Evolutionary conservation across 805 yeast species (phyloP).

Genomic region (Sungouiella thailandica): DNA sequence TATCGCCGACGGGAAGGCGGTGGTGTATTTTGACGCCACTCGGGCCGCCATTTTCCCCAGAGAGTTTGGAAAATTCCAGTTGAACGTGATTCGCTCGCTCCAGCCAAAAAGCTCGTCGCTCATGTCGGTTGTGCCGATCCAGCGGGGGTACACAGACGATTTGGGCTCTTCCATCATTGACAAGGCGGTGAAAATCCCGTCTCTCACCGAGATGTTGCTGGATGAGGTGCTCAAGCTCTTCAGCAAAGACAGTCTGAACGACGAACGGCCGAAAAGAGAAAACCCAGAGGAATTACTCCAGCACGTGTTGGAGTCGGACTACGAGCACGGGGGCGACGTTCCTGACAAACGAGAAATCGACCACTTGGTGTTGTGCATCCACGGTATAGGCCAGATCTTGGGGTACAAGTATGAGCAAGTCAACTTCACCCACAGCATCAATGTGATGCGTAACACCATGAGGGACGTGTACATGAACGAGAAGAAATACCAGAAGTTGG

Average conservation of each 20-base stretch:
- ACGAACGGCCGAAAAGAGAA: slow-evolving; percentile 9
- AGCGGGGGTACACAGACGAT: slow-evolving; percentile 45
- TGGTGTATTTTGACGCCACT: slow-evolving; percentile 35
- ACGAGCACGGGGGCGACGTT: slow-evolving; percentile 2
- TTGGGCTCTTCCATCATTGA: slow-evolving; percentile 28
- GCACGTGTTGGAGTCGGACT: slow-evolving; percentile 10
- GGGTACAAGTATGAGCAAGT: slow-evolving; percentile 76
- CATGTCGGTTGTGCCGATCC: slow-evolving; percentile 46
- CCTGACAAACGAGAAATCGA: slow-evolving; percentile 34
- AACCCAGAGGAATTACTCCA: slow-evolving; percentile 9
- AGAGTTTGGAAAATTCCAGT: slow-evolving; percentile 35
- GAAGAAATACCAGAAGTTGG: slow-evolving; percentile 32
- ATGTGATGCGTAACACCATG: slow-evolving; percentile 55
- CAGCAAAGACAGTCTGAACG: slow-evolving; percentile 3
- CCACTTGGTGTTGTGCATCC: slow-evolving; percentile 79
- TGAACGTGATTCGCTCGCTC: slow-evolving; percentile 31
- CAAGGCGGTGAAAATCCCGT: slow-evolving; percentile 28
- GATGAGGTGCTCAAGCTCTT: slow-evolving; percentile 24
- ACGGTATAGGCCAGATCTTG: slow-evolving; percentile 90
- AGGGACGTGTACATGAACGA: slow-evolving; percentile 42
- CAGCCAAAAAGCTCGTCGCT: slow-evolving; percentile 30
- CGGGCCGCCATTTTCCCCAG: slow-evolving; percentile 47
- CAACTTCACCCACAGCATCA: slow-evolving; percentile 82
- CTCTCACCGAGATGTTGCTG: slow-evolving; percentile 27
- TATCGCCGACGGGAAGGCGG: slow-evolving; percentile 30